Evolutionary conservation across 306 rosid species (phyloP), one percentile per base, ranked within the genome.

Genomic region (Pyrus pyrifolia): DNA sequence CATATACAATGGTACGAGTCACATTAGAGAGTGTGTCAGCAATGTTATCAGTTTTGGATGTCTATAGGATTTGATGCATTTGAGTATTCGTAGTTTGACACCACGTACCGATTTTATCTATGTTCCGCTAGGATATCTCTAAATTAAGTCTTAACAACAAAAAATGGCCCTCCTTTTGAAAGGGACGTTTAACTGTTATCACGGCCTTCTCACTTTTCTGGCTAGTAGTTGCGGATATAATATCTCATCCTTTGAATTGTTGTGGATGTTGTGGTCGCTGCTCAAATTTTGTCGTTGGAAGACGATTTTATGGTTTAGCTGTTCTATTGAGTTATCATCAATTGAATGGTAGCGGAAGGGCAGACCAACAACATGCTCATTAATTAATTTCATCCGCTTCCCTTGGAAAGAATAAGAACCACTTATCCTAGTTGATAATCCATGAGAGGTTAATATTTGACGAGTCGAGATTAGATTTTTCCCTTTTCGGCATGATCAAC

Each of bases 361-460:
- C 55, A 15, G 21, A 4, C 19, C 35, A 27, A 30, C 66, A 60
- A 59, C n/a, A 27, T 8, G 17, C 73, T 33, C 57, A 72, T 19
- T 66, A 55, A 46, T 60, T 33, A 74, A 30, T 72, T 17, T 30
- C 33, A 66, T 67, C 60, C 40, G 11, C 68, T 59, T 66, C 55
- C 42, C 11, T 71, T 75, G 67, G 19, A 25, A 59, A 45, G 46
- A 59, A 35, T 5, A 49, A 74, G 35, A 61, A 61, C 67, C 67
- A 14, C 84, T 77, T 81, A 80, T 78, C 87, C 70, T 21, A n/a
- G 33, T 25, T 66, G 77, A 58, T 63, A 31, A 81, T 46, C 79
- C 21, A 17, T 68, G 67, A 77, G 70, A 84, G 77, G 78, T n/a
- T 66, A 51, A 68, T 73, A 73, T 83, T 57, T 49, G 67, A 23